phyloP scores from a whole-genome alignment of 441 rosid species.

The Corymbia citriodora region DNA sequence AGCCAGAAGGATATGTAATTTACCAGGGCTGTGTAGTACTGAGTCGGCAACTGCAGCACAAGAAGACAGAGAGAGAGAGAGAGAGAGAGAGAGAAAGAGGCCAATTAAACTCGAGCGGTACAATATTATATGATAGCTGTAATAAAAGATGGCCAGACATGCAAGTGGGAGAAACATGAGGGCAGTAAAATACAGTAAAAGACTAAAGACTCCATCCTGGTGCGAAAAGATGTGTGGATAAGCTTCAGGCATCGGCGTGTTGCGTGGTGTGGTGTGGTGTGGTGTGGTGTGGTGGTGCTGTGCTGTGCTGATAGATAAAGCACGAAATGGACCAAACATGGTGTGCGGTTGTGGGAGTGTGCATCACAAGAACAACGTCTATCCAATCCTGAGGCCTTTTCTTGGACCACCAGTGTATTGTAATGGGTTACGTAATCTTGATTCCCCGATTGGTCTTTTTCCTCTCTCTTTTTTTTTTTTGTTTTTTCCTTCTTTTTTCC shows the following conservation, averaged over 20 bases:
- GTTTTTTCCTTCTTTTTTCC: no score
- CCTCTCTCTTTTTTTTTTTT: no score
- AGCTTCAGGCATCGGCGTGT: background rate
- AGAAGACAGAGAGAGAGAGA: background rate
- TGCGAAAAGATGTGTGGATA: background rate
- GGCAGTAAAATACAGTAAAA: background rate
- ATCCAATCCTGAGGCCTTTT: background rate
- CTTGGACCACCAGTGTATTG: constrained; percentile 4
- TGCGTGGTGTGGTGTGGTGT: background rate
- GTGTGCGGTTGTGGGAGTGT: background rate
- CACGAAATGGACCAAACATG: background rate
- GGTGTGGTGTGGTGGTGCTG: background rate
- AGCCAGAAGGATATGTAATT: background rate
- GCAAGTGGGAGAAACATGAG: background rate
- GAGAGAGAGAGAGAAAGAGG: background rate
- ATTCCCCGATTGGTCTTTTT: rapidly evolving
- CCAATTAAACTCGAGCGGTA: background rate
- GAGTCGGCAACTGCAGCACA: constrained; percentile 80
- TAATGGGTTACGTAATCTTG: background rate
- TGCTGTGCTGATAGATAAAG: background rate
- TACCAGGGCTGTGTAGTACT: constrained; percentile 86
- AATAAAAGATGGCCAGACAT: background rate
- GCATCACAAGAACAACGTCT: background rate
- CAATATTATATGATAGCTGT: background rate
- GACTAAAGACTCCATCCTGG: background rate